Base-by-base conservation (phyloP, 2,329 filamentous ascomycete species). In the Metarhizium anisopliae region DNA sequence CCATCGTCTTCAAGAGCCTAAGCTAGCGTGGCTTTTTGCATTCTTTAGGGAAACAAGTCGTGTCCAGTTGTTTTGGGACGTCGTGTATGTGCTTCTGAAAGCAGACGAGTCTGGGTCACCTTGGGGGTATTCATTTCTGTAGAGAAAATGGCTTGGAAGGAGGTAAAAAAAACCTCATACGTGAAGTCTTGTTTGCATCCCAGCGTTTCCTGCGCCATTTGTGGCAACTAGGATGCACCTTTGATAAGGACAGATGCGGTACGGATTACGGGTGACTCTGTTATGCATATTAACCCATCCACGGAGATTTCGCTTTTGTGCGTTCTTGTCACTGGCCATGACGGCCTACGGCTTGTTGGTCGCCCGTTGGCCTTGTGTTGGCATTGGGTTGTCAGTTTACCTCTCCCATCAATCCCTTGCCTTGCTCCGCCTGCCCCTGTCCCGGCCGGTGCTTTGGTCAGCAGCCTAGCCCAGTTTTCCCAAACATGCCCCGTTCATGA, bases 361-460 rank as follows among this genome's bases (percentile, higher is more conserved):
- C 43, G 45, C 45, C 45, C 3, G 45, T 30, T 16, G 32, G 7
- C 7, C 45, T n/a, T n/a, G 14, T 4, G 14, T 14, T 20, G 20
- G 10, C 8, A 6, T 32, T 16, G 20, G 25, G 20, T 30, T 4
- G 8, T 32, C 47, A 43, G 14, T 45, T 38, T 16, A 32, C 47
- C 47, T 50, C 35, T 56, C 42, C 45, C 40, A 45, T 40, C 38
- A 32, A 32, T 47, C 20, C 35, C 50, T 13, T 55, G 49, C 30
- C 29, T 18, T 16, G 29, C 36, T 55, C 47, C 40, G 13, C 49
- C 50, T 29, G 55, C 47, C 57, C 57, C 57, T 45, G 53, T 59
- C 53, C 42, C 55, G 57, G 55, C 47, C 55, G 50, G 50, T 52
- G 55, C 54, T 52, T 52, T 47, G 52, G 56, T 54, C 56, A 58